Percentiles rank a stretch among this genome's conserved stretches.
Conservation (phyloP, 2,329 filamentous ascomycete genomes). For the Sclerotinia glacialis region DNA sequence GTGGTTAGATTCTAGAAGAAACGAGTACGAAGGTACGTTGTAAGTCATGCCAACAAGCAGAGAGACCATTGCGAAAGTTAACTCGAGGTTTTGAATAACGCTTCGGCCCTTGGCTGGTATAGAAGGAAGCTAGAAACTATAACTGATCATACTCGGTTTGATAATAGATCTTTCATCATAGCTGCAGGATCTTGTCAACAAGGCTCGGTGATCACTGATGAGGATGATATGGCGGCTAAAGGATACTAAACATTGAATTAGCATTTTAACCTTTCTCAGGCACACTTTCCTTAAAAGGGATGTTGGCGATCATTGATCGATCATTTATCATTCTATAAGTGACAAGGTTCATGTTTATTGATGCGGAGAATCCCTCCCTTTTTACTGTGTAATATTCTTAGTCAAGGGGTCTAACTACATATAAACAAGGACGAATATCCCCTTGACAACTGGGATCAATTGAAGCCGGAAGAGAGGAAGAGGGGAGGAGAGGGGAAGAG, state of each 20-base stretch:
- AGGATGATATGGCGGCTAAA: background rate
- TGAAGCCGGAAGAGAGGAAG: background rate
- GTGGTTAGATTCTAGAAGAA: background rate
- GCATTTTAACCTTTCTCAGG: background rate
- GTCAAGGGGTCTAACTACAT: constrained; percentile 2
- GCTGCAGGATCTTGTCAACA: background rate
- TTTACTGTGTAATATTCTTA: background rate
- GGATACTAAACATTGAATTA: background rate
- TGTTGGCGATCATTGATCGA: constrained; percentile 14
- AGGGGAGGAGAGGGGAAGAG: too few species aligned
- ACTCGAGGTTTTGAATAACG: background rate
- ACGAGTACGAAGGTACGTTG: background rate
- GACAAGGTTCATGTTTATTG: background rate
- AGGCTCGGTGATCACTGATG: background rate
- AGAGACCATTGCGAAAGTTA: background rate
- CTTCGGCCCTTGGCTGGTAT: background rate
- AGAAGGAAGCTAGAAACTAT: background rate
- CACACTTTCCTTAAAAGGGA: background rate
- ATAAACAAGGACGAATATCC: background rate
- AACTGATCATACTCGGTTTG: too few species aligned
- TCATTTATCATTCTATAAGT: background rate
- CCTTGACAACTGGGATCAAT: background rate
- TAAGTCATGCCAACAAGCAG: background rate
- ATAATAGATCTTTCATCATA: background rate
- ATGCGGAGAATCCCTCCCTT: constrained; percentile 19